Conservation (phyloP, 768 basidiomycete genomes). For the Pisolithus sp. region DNA sequence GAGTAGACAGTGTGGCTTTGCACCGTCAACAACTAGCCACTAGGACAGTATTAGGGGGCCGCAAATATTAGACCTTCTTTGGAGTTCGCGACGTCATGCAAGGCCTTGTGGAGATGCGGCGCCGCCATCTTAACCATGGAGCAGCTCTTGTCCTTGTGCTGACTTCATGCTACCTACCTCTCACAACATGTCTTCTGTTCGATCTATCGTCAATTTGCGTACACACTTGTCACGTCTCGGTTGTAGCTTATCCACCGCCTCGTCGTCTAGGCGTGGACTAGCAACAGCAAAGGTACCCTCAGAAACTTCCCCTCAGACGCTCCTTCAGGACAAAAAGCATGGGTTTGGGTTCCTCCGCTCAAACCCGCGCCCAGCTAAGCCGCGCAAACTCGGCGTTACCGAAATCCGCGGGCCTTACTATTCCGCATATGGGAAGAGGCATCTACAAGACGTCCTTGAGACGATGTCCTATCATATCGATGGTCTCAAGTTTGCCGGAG, state of each 20-base stretch:
- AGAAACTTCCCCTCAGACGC: not conserved
- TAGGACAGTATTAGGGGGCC: too few relatives aligned
- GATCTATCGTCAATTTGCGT: not conserved
- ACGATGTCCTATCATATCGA: conserved; percentile 40
- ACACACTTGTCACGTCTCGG: not conserved
- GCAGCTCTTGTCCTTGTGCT: not conserved
- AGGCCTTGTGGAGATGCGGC: too few relatives aligned
- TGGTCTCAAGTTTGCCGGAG: conserved; percentile 41
- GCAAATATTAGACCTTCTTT: too few relatives aligned
- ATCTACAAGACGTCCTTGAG: conserved; percentile 35
- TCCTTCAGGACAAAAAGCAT: conserved; percentile 1
- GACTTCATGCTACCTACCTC: not conserved
- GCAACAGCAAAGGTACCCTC: not conserved
- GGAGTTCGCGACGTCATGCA: too few relatives aligned
- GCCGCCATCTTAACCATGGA: not conserved
- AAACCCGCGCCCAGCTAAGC: conserved; percentile 28
- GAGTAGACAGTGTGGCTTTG: too few relatives aligned
- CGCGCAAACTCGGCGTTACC: conserved; percentile 32
- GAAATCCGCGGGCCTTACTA: conserved; percentile 44
- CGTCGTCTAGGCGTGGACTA: not conserved
- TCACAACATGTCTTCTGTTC: not conserved
- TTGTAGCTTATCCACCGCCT: not conserved
- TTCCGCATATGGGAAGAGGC: conserved; percentile 34
- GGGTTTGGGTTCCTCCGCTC: conserved; percentile 4
- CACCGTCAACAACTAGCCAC: too few relatives aligned